Evolutionary conservation across 2,329 filamentous ascomycete genomes (phyloP).

Genomic region (Ophiocordyceps polyrhachis-furcata): DNA sequence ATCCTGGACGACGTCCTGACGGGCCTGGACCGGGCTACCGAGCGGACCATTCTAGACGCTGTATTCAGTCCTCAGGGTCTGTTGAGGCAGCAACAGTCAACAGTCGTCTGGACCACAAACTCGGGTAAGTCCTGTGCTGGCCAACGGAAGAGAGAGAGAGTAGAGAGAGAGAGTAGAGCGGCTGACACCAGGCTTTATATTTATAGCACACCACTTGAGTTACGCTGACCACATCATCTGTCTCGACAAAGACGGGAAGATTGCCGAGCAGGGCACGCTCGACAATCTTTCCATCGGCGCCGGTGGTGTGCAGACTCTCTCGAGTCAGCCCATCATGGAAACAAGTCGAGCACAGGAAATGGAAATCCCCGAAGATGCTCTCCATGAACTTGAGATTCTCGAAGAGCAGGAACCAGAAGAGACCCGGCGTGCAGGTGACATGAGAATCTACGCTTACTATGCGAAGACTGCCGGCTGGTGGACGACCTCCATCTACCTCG

Average conservation of each 20-base stretch:
- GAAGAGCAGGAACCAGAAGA: slow-evolving; percentile 3
- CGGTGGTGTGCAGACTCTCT: slow-evolving; percentile 2
- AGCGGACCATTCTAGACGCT: slow-evolving; percentile 15
- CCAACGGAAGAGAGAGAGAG: too few relatives aligned
- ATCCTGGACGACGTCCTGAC: slow-evolving; percentile 16
- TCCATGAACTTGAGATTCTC: slow-evolving; percentile 5
- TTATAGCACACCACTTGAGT: slow-evolving; percentile 6
- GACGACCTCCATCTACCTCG: slow-evolving; percentile 4
- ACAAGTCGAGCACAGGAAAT: slow-evolving; percentile 1
- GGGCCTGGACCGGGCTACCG: slow-evolving; percentile 18
- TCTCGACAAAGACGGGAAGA: slow-evolving; percentile 6
- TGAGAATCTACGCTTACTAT: slow-evolving; percentile 6
- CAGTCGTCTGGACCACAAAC: slow-evolving; percentile 12
- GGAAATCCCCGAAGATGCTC: slow-evolving; percentile 5
- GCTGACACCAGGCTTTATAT: neutral
- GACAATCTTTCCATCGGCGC: slow-evolving; percentile 2
- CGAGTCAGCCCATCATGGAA: neutral
- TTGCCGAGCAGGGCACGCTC: slow-evolving; percentile 7
- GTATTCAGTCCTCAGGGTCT: slow-evolving; percentile 17
- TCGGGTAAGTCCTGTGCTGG: too few relatives aligned
- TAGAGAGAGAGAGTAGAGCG: too few relatives aligned
- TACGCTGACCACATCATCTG: slow-evolving; percentile 9
- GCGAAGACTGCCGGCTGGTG: slow-evolving; percentile 5
- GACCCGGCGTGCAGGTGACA: slow-evolving; percentile 4
- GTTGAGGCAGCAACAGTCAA: slow-evolving; percentile 6